Evolutionary conservation across 805 yeast species (phyloP).

Genomic region (Cyberlindnera samutprakarnensis): DNA sequence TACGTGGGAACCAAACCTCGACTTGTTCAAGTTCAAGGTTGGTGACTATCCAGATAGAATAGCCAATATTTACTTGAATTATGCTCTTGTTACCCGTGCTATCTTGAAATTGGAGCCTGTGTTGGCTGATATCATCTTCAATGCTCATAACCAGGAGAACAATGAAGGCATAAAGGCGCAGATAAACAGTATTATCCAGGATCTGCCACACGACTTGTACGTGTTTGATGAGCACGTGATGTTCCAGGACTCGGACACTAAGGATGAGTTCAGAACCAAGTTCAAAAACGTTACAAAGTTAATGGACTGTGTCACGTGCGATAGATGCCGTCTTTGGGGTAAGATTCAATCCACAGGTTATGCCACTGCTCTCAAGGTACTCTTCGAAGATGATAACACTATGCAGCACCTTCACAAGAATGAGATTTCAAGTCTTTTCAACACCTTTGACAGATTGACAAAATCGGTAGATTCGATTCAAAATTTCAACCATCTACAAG

Average conservation of each 20-base stretch:
- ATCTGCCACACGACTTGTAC: conserved; percentile 19
- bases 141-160: conserved; percentile 30
- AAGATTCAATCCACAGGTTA: conserved; percentile 95
- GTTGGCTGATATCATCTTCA: conserved; percentile 43
- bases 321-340: conserved; percentile 97
- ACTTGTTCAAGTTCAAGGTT: conserved; percentile 79
- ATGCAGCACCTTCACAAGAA: conserved; percentile 58
- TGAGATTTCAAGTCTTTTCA: conserved; percentile 84
- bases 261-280: conserved; percentile 78
- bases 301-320: conserved; percentile 99
- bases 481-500: conserved; percentile 55
- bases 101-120: conserved; percentile 58
- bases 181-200: conserved; percentile 24
- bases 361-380: conserved; percentile 88
- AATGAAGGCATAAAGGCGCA: conserved; percentile 38
- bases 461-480: conserved; percentile 73
- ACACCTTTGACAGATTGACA: conserved; percentile 88
- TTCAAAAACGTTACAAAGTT: conserved; percentile 86
- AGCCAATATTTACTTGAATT: conserved; percentile 85
- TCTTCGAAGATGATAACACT: conserved; percentile 60
- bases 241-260: conserved; percentile 48
- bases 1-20: conserved; percentile 76
- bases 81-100: conserved; percentile 79
- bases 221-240: conserved; percentile 45
- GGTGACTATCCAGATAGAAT: conserved; percentile 85